phyloP scores from a whole-genome alignment of 805 yeast genomes.

The Metschnikowia amazonensis region DNA sequence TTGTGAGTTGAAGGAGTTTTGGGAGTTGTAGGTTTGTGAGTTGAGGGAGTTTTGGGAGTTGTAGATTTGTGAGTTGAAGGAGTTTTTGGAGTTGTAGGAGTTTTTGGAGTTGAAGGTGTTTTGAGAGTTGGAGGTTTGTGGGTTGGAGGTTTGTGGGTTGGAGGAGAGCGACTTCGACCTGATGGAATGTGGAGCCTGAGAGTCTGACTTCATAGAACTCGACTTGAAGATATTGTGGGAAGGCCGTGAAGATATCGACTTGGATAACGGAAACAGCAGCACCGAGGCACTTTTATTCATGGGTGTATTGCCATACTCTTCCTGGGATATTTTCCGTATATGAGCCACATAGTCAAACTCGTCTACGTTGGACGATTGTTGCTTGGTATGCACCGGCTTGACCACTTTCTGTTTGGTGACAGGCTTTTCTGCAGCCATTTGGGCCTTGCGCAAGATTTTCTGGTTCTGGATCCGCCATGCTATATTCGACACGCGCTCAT shows the following conservation, averaged over 20 bases:
- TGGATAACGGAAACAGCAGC: conserved; percentile 1
- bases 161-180: not conserved
- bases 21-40: too few relatives aligned
- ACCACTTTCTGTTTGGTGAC: not conserved
- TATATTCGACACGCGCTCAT: conserved; percentile 38
- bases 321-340: conserved; percentile 39
- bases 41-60: too few relatives aligned
- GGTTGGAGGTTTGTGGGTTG: too few relatives aligned
- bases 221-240: not conserved
- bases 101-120: too few relatives aligned
- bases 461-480: conserved; percentile 45
- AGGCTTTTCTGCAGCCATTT: conserved; percentile 4
- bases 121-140: too few relatives aligned
- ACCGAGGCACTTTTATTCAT: conserved; percentile 1
- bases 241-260: not conserved
- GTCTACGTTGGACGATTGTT: conserved; percentile 30
- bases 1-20: too few relatives aligned
- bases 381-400: not conserved
- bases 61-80: too few relatives aligned
- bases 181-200: not conserved
- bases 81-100: too few relatives aligned
- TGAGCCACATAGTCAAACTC: conserved; percentile 47
- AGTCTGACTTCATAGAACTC: not conserved
- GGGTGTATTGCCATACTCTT: conserved; percentile 23
- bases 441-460: conserved; percentile 21